These are phyloP conservation scores for Acanthochlamys bracteata DNA, from an alignment of 106 monocot species.

Conservation along the genomic window DNA sequence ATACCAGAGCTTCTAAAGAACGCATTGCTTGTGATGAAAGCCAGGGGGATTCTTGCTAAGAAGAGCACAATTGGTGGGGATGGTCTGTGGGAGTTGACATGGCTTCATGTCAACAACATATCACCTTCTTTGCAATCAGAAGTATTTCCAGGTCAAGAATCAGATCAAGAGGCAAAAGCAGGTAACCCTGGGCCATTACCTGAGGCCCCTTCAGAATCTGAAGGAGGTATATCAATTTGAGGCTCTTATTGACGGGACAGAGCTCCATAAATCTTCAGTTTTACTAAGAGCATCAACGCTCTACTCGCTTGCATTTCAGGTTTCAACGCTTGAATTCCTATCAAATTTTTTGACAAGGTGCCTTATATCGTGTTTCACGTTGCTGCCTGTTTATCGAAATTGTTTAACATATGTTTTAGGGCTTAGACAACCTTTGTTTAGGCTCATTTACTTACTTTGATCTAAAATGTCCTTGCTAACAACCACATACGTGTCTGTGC, in stretches of 20 bases:
- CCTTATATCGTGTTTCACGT: too few relatives aligned
- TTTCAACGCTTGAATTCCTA: too few relatives aligned
- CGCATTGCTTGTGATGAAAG: conserved; percentile 62
- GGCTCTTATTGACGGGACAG: neutral
- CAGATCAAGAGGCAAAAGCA: neutral
- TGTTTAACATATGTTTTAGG: too few relatives aligned
- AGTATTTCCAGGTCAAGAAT: conserved; percentile 25
- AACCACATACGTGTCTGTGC: too few relatives aligned
- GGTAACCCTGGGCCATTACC: neutral
- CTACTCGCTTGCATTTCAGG: too few relatives aligned
- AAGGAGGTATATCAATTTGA: neutral
- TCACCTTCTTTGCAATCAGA: conserved; percentile 45
- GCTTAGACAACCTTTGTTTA: too few relatives aligned
- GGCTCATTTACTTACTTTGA: too few relatives aligned
- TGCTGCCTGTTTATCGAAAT: too few relatives aligned
- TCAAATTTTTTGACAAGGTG: too few relatives aligned
- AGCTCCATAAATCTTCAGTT: too few relatives aligned
- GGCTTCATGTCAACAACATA: conserved; percentile 54
- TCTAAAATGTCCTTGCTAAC: too few relatives aligned
- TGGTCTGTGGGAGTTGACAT: conserved; percentile 60
- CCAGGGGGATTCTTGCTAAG: conserved; percentile 41
- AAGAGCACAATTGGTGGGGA: conserved; percentile 43
- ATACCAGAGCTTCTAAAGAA: conserved; percentile 72
- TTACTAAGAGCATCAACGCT: too few relatives aligned
- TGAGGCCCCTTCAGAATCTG: neutral